Evolutionary conservation across 306 rosid genomes (phyloP), one percentile per base, ranked within the genome.

Genomic region (Rubus parviflorus): DNA sequence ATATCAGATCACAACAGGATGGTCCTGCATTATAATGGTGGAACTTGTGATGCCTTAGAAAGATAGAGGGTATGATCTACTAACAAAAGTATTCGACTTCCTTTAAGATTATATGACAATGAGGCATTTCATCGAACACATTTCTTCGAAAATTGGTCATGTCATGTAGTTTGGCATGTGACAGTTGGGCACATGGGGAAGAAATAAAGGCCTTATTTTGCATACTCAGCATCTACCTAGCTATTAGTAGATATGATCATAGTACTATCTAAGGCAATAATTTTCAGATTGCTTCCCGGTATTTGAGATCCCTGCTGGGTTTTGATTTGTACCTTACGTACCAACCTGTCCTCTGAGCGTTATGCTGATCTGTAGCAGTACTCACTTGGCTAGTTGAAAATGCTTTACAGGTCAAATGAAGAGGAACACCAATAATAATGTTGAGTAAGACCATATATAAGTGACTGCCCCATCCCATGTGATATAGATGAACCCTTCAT

Each of bases 401-500:
- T 35, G 51, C 41, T 57, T 57, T 37, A 16, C 70, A 57, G 23
- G 43, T 57, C 53, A 42, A 68, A 14, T 38, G 56, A 69, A 47
- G 22, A 23, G 40, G 42, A 17, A 60, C 17, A 46, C 77, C 56
- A 74, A 58, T 64, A 8, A 42, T 46, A 67, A 58, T 15, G 53
- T 22, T 57, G 53, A 42, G 11, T 42, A 73, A 73, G 68, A 56
- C 67, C 40, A 22, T 22, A 41, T 2, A 56, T 58, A 9, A 15
- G 22, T 16, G 68, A 46, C n/a, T 61, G n/a, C 30, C 53, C 46
- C 70, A 74, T 74, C 68, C 20, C 54, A 58, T 45, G 77, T 58
- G 69, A 58, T 58, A 41, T 42, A 46, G 12, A 74, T 25, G 77
- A 56, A 58, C 12, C 4, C 2, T 41, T 57, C 51, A n/a, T 23